A percentile compares a stretch with the other conserved stretches of the same genome.
These are phyloP conservation scores for Cardiospermum halicacabum DNA, from an alignment of 345 rosid genomes.

Conservation along the genomic window DNA sequence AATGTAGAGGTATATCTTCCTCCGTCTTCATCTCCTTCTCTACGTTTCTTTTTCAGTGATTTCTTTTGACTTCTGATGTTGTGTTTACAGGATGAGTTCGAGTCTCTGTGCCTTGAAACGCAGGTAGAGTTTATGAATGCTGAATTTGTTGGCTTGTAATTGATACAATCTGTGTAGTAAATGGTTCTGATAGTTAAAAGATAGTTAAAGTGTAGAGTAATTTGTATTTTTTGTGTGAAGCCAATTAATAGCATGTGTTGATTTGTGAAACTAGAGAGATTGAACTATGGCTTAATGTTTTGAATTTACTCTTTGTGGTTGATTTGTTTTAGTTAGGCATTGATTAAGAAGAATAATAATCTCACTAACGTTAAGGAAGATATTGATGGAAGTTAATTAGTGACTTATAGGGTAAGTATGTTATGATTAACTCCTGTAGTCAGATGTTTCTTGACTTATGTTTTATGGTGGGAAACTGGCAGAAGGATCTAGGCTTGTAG, in stretches of 20 bases:
- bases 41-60: background rate
- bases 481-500: background rate
- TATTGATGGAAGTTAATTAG: background rate
- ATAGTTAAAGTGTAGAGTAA: too few relatives aligned
- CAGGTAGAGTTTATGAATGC: conserved; percentile 36
- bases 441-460: background rate
- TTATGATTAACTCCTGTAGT: background rate
- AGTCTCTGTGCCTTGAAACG: conserved; percentile 46
- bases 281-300: background rate
- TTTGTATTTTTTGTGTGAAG: background rate
- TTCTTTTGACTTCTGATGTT: background rate
- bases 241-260: background rate
- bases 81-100: conserved; percentile 55
- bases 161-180: background rate
- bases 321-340: background rate
- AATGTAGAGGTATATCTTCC: conserved; percentile 43
- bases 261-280: background rate
- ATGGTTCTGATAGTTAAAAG: background rate
- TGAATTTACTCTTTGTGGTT: background rate
- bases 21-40: background rate
- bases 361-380: background rate
- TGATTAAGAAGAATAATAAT: background rate
- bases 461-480: background rate
- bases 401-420: background rate
- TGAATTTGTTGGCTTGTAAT: background rate